phyloP scores from a whole-genome alignment of 2,329 filamentous ascomycete genomes.

The Rutstroemia sp. region DNA sequence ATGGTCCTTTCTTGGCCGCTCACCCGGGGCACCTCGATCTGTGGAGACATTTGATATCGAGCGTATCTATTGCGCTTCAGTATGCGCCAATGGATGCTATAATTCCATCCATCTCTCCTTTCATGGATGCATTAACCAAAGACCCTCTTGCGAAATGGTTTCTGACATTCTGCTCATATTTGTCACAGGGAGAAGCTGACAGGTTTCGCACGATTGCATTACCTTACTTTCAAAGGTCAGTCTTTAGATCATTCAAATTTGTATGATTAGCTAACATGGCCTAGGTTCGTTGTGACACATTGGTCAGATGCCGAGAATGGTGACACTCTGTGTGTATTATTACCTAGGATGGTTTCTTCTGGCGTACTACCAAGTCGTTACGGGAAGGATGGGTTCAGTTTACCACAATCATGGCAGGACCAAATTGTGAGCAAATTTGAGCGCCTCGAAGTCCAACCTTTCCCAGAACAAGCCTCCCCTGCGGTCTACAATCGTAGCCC shows the following conservation, averaged over 20 bases:
- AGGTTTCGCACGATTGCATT: slow-evolving; percentile 75
- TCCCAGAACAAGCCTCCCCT: slow-evolving; percentile 51
- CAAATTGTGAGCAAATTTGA: slow-evolving; percentile 66
- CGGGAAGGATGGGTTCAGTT: slow-evolving; percentile 45
- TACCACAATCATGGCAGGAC: slow-evolving; percentile 65
- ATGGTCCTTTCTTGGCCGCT: slow-evolving; percentile 23
- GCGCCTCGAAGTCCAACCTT: slow-evolving; percentile 54
- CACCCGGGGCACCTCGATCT: slow-evolving; percentile 34
- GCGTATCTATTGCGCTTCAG: slow-evolving; percentile 60
- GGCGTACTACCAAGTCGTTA: slow-evolving; percentile 45
- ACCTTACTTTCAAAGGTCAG: slow-evolving; percentile 69
- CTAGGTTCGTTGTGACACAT: slow-evolving; percentile 64
- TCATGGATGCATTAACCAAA: slow-evolving; percentile 58
- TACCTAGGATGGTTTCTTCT: slow-evolving; percentile 56
- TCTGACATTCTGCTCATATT: slow-evolving; percentile 75
- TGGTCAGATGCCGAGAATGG: slow-evolving; percentile 63
- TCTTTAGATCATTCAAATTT: background rate
- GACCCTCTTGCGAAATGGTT: slow-evolving; percentile 66
- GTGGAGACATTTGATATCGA: slow-evolving; percentile 53
- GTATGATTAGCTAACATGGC: slow-evolving; percentile 17
- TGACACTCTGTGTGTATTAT: slow-evolving; percentile 58
- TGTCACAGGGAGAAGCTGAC: slow-evolving; percentile 64
- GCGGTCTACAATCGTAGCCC: slow-evolving; percentile 50
- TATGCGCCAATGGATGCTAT: slow-evolving; percentile 72
- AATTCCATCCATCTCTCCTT: slow-evolving; percentile 58